A percentile compares a stretch with the other conserved stretches of the same genome.
Evolutionary conservation across 495 filamentous ascomycete species (phyloP).

Genomic region (Tetracladium setigerum): DNA sequence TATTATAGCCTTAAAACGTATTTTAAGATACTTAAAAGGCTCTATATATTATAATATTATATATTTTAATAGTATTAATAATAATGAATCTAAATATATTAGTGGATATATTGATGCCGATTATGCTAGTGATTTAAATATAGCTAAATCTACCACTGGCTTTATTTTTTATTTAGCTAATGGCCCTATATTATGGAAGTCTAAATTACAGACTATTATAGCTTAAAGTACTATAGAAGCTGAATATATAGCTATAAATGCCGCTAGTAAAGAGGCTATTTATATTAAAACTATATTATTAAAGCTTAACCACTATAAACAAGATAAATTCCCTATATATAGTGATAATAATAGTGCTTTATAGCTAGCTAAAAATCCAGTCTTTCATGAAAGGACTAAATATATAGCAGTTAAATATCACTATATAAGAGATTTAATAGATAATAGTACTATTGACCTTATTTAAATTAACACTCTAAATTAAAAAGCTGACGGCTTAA

Average conservation of each 20-base stretch:
- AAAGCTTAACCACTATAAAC: constrained; percentile 5
- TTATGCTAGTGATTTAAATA: constrained; percentile 5
- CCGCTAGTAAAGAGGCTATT: constrained; percentile 8
- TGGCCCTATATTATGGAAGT: constrained; percentile 7
- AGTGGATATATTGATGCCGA: no score
- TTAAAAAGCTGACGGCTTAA: not conserved
- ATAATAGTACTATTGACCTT: not conserved
- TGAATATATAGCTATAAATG: no score
- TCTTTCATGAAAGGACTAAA: constrained; percentile 10
- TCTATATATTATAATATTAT: constrained; percentile 12
- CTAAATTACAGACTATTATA: constrained; percentile 9
- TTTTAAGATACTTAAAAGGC: constrained; percentile 15
- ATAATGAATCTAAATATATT: constrained; percentile 3
- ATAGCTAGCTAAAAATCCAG: constrained; percentile 8
- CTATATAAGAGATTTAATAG: not conserved
- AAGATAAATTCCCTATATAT: constrained; percentile 9
- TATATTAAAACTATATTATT: constrained; percentile 6
- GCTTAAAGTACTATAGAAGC: constrained; percentile 5
- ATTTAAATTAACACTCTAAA: not conserved
- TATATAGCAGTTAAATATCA: constrained; percentile 9
- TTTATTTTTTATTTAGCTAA: constrained; percentile 8
- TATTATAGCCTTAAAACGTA: constrained; percentile 7
- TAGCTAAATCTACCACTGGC: constrained; percentile 7
- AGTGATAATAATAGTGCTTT: constrained; percentile 9
- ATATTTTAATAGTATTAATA: constrained; percentile 5